Conservation (phyloP, 495 filamentous ascomycete species). For the Geopyxis carbonaria region DNA sequence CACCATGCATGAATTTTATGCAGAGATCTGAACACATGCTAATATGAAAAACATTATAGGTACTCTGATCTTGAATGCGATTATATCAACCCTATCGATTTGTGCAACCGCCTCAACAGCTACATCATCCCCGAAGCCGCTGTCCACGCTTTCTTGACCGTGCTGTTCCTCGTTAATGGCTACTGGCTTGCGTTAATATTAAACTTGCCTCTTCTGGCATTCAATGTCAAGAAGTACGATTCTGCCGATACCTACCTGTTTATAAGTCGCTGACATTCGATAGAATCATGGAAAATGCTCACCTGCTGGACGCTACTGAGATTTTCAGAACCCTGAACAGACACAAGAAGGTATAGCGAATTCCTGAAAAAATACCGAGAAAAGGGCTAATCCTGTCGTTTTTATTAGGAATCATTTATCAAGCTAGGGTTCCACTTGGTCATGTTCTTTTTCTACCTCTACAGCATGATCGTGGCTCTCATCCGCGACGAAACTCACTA, state of each 20-base stretch:
- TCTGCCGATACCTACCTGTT: neutral
- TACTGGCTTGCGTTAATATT: constrained; percentile 91
- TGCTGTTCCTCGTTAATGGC: constrained; percentile 91
- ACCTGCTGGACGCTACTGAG: constrained; percentile 93
- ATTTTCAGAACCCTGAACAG: constrained; percentile 98
- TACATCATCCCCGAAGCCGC: constrained; percentile 99
- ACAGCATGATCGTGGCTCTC: constrained; percentile 97
- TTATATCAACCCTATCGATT: constrained; percentile 99
- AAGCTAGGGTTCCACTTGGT: constrained; percentile 97
- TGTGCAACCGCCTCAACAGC: constrained; percentile 99
- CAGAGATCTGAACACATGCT: neutral
- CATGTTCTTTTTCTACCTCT: constrained; percentile 99
- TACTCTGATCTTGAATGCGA: constrained; percentile 41
- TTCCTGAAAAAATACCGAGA: neutral
- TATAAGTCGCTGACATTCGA: constrained; percentile 2
- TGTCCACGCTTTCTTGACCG: constrained; percentile 86
- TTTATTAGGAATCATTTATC: constrained; percentile 79
- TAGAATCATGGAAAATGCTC: constrained; percentile 92
- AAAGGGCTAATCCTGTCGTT: constrained; percentile 1
- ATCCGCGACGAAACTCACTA: constrained; percentile 90
- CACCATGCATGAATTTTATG: neutral
- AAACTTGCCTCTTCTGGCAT: constrained; percentile 81
- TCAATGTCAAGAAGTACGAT: constrained; percentile 90
- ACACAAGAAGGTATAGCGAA: constrained; percentile 71
- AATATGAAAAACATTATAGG: constrained; percentile 8